Conservation (phyloP, 345 rosid species). For the Salix purpurea region DNA sequence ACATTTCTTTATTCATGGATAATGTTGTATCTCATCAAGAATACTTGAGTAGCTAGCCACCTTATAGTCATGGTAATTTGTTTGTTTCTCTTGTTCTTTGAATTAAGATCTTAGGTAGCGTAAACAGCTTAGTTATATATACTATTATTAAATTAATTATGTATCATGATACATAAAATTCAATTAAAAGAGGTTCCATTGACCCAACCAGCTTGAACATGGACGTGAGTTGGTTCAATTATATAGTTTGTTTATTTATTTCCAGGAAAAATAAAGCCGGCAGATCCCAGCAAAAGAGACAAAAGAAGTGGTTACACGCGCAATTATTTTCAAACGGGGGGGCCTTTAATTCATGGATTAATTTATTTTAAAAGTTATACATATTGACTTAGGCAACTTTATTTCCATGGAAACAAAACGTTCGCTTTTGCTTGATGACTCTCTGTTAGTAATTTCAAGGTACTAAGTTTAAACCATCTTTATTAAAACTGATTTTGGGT, state of each 20-base stretch:
- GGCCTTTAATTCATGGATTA: background rate
- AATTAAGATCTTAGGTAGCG: background rate
- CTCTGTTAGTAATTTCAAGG: background rate
- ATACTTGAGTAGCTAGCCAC: background rate
- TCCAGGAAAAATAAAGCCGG: slow-evolving; percentile 24
- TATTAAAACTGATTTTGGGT: too few relatives aligned
- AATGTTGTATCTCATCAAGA: background rate
- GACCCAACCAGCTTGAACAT: slow-evolving; percentile 27
- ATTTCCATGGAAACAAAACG: background rate
- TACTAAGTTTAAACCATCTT: too few relatives aligned
- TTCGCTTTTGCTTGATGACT: background rate
- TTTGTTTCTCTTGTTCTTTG: slow-evolving; percentile 3
- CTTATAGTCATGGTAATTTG: slow-evolving; percentile 8
- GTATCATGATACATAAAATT: background rate
- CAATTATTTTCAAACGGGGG: background rate
- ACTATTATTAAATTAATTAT: too few relatives aligned
- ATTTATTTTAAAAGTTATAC: background rate
- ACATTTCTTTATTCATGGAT: background rate
- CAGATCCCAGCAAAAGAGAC: slow-evolving; percentile 19
- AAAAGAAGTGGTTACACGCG: background rate
- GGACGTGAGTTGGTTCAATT: slow-evolving; percentile 13
- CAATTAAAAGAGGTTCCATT: slow-evolving; percentile 9
- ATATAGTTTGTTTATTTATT: background rate
- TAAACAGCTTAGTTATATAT: background rate
- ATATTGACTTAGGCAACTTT: background rate